Evolutionary conservation across 495 filamentous ascomycete species (phyloP).

Genomic region (Cercophora sp.): DNA sequence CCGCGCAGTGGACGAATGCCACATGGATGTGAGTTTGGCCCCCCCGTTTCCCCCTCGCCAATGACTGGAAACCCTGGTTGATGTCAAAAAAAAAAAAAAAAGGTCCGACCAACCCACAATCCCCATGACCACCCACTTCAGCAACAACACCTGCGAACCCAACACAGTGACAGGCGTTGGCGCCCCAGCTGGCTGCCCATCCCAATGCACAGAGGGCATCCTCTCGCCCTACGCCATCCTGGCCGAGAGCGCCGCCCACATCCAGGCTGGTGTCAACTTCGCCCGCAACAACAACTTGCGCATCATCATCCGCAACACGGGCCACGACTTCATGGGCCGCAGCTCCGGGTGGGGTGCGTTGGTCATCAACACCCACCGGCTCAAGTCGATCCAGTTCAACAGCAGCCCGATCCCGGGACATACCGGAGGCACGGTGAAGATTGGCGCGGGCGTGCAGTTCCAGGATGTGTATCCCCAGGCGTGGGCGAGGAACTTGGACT

Average conservation of each 20-base stretch:
- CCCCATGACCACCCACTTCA: not conserved
- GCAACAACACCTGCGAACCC: slow-evolving; percentile 1
- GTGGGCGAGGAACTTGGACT: slow-evolving; percentile 22
- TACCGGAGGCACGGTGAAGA: not conserved
- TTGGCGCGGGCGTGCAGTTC: slow-evolving; percentile 17
- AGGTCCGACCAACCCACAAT: slow-evolving; percentile 1
- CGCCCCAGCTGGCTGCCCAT: not conserved
- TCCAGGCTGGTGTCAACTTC: slow-evolving; percentile 26
- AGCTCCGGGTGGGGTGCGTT: slow-evolving; percentile 44
- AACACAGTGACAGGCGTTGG: not conserved
- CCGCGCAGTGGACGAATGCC: slow-evolving; percentile 2
- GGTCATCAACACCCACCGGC: slow-evolving; percentile 43
- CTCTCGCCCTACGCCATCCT: not conserved
- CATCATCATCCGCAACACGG: slow-evolving; percentile 40
- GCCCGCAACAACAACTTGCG: slow-evolving; percentile 34
- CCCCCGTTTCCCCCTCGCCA: not conserved
- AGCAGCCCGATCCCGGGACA: not conserved
- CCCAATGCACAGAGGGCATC: not conserved
- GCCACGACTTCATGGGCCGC: slow-evolving; percentile 39
- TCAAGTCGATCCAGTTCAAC: slow-evolving; percentile 33
- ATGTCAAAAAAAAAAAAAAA: not conserved
- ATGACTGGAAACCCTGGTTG: not conserved
- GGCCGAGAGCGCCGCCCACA: slow-evolving; percentile 2
- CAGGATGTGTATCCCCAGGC: slow-evolving; percentile 28
- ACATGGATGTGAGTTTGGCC: not conserved